phyloP scores from a whole-genome alignment of 148 eudicot species.

The Silene conica region DNA sequence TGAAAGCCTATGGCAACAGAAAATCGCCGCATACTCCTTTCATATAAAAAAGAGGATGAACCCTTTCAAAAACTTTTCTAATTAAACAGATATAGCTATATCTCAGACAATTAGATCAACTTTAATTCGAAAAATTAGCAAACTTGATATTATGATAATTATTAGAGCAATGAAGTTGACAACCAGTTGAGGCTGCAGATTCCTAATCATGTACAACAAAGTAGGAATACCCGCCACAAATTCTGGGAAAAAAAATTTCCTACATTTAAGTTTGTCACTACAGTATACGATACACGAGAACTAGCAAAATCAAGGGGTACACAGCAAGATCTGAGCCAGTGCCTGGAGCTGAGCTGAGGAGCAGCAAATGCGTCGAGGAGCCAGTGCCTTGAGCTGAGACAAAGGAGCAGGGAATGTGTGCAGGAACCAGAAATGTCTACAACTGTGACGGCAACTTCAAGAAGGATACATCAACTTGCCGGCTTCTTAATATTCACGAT shows the following conservation, averaged over 20 bases:
- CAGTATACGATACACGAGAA: conserved; percentile 1
- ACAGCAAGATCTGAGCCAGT: neutral
- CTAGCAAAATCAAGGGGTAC: neutral
- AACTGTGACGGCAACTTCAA: neutral
- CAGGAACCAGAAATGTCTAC: neutral
- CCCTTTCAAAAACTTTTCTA: neutral
- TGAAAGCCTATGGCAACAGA: neutral
- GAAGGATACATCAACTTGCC: neutral
- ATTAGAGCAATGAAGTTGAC: conserved; percentile 3
- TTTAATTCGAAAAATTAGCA: neutral
- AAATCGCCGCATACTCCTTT: neutral
- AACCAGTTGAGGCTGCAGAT: conserved; percentile 14
- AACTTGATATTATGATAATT: conserved; percentile 11
- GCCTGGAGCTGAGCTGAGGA: neutral
- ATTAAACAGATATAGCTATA: neutral
- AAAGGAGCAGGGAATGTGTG: neutral
- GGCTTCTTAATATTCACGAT: conserved; percentile 13
- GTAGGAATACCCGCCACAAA: conserved; percentile 13
- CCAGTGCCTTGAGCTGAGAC: neutral
- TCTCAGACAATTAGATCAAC: neutral
- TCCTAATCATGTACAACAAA: conserved; percentile 32
- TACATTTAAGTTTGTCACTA: neutral
- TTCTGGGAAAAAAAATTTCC: neutral
- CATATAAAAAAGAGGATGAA: neutral
- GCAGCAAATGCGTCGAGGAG: neutral